phyloP scores from a whole-genome alignment of 2,329 filamentous ascomycete genomes.

The Neonectria punicea region DNA sequence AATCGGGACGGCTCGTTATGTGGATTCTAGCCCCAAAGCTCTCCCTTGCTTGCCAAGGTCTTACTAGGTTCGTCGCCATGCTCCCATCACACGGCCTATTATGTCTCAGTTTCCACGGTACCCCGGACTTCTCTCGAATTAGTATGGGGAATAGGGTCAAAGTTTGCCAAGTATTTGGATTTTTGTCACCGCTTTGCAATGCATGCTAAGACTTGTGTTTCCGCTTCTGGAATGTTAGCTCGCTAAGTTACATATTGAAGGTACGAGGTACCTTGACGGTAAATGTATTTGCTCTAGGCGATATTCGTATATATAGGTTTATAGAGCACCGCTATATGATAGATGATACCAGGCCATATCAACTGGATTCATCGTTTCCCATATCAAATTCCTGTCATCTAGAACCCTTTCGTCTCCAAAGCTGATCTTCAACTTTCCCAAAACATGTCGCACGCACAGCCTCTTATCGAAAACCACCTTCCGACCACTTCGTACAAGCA shows the following conservation, averaged over 20 bases:
- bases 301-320: neutral
- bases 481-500: slow-evolving; percentile 24
- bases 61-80: neutral
- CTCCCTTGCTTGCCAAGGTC: neutral
- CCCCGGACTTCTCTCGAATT: neutral
- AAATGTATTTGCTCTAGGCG: neutral
- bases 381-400: neutral
- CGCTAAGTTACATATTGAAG: neutral
- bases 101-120: neutral
- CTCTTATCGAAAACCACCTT: neutral
- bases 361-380: neutral
- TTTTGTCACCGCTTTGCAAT: neutral
- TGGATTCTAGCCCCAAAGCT: neutral
- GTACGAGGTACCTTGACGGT: neutral
- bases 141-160: neutral
- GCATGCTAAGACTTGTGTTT: neutral
- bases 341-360: neutral
- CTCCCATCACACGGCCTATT: neutral
- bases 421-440: neutral
- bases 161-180: neutral
- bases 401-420: neutral
- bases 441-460: neutral
- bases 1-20: neutral
- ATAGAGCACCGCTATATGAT: neutral
- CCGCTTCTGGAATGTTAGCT: neutral